These are phyloP conservation scores for Metschnikowia drakensbergensis DNA, from an alignment of 805 yeast genomes.

Conservation along the genomic window DNA sequence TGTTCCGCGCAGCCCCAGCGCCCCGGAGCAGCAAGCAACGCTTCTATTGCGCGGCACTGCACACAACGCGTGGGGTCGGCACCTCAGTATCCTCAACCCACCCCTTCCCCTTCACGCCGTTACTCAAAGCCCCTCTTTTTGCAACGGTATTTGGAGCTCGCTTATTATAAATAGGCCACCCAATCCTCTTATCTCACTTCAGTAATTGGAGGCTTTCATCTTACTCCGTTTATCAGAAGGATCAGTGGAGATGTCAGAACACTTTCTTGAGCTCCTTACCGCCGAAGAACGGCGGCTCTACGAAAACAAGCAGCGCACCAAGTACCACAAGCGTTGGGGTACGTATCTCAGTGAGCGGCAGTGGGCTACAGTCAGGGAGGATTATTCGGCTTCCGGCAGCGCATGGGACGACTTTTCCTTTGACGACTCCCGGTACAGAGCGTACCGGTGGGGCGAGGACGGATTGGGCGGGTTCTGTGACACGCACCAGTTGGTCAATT, in stretches of 20 bases:
- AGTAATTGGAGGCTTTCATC: too few relatives aligned
- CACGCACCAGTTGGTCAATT: conserved; percentile 69
- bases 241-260: conserved; percentile 5
- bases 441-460: conserved; percentile 94
- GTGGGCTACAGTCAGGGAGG: conserved; percentile 75
- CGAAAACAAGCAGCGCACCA: conserved; percentile 27
- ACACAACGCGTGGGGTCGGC: conserved; percentile 1
- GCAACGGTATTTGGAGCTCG: too few relatives aligned
- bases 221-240: not conserved
- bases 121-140: too few relatives aligned
- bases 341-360: conserved; percentile 85
- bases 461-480: conserved; percentile 90
- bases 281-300: conserved; percentile 38
- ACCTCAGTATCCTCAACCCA: too few relatives aligned
- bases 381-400: conserved; percentile 79
- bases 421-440: conserved; percentile 74
- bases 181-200: too few relatives aligned
- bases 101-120: too few relatives aligned
- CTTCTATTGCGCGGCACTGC: not conserved
- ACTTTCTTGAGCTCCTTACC: conserved; percentile 21
- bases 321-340: conserved; percentile 88
- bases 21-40: conserved; percentile 4
- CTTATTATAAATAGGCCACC: too few relatives aligned
- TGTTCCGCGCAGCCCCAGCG: conserved; percentile 1
- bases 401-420: conserved; percentile 90